phyloP scores from a whole-genome alignment of 2,329 filamentous ascomycete genomes.

The Paraphoma sp. region DNA sequence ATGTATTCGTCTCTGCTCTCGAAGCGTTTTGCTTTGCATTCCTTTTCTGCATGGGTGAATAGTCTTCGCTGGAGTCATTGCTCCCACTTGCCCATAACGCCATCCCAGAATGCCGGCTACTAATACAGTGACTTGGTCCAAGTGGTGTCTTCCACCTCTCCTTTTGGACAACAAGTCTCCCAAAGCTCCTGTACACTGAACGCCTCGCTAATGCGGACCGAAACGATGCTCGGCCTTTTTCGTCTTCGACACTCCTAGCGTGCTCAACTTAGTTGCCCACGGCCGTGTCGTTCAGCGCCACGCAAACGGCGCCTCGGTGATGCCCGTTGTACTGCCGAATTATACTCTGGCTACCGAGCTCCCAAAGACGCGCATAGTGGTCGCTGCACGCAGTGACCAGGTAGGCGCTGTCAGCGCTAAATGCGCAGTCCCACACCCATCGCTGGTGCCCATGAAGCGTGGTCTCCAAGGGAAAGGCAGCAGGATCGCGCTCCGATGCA shows the following conservation, averaged over 20 bases:
- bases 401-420: conserved; percentile 91
- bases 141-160: neutral
- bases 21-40: neutral
- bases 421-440: conserved; percentile 98
- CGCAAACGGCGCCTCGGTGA: conserved; percentile 88
- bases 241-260: neutral
- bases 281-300: conserved; percentile 80
- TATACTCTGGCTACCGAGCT: conserved; percentile 83
- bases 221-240: neutral
- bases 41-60: neutral
- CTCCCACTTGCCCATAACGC: neutral
- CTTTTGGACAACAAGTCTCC: neutral
- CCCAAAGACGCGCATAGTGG: conserved; percentile 92
- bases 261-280: conserved; percentile 38
- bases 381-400: conserved; percentile 92
- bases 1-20: neutral
- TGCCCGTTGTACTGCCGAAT: conserved; percentile 96
- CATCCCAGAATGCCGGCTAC: neutral
- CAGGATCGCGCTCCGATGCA: conserved; percentile 51
- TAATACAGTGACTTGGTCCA: neutral
- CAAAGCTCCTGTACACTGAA: neutral
- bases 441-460: conserved; percentile 89
- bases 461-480: conserved; percentile 80
- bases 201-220: conserved; percentile 2
- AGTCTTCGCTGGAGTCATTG: neutral